Evolutionary conservation across 1,139 yeast species (phyloP).

Genomic region (Candida pseudoviswanathii): DNA sequence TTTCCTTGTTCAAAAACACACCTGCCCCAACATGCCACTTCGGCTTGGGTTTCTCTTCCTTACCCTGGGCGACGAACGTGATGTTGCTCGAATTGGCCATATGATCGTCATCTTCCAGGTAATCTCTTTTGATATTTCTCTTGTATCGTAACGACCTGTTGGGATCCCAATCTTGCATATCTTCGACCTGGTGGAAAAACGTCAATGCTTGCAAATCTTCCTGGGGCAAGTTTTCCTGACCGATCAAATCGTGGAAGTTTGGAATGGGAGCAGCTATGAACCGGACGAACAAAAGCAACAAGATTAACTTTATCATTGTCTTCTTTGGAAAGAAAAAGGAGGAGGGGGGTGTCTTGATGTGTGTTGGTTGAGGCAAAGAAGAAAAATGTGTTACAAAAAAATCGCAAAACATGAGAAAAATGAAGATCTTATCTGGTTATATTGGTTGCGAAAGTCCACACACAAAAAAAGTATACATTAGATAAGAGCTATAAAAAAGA

Average conservation of each 20-base stretch:
- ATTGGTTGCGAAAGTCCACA: neutral
- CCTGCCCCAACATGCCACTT: slow-evolving; percentile 19
- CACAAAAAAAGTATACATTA: neutral
- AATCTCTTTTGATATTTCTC: slow-evolving; percentile 7
- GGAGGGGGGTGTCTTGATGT: neutral
- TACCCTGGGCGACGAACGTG: neutral
- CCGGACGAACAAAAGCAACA: slow-evolving; percentile 5
- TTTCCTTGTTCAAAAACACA: slow-evolving; percentile 17
- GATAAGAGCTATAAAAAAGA: neutral
- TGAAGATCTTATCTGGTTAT: neutral
- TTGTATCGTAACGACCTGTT: slow-evolving; percentile 2
- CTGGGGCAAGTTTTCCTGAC: neutral
- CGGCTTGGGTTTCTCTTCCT: slow-evolving; percentile 6
- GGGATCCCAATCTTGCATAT: slow-evolving; percentile 11
- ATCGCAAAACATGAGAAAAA: neutral
- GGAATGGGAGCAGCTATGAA: slow-evolving; percentile 4
- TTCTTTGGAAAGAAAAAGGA: neutral
- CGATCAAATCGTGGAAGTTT: neutral
- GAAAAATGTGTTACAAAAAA: slow-evolving; percentile 1
- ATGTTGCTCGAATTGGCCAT: neutral
- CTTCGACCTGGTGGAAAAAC: slow-evolving; percentile 11
- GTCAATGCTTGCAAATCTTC: slow-evolving; percentile 10
- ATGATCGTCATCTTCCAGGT: neutral
- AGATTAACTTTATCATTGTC: slow-evolving; percentile 6
- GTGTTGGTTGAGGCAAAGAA: neutral